Base-by-base conservation (phyloP, 768 basidiomycete species). In the Naganishia vaughanmartiniae region DNA sequence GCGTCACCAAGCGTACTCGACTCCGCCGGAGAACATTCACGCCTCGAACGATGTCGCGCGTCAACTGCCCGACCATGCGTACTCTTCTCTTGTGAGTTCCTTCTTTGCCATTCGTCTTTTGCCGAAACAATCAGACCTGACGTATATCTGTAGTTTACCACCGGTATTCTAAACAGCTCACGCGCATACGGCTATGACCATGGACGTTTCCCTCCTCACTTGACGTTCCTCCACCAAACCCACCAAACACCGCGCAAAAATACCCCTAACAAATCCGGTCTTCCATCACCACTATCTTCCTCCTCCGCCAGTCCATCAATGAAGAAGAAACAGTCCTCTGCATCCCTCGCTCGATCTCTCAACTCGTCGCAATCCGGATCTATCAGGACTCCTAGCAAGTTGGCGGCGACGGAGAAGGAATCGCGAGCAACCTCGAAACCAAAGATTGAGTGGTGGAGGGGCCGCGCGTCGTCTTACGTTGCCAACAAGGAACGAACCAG, bases 281-380 rank as follows among this genome's bases (percentile, higher is more conserved):
- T 30, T 3, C 42, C 60, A 14, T 45, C 60, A 15, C 39, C 60
- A 12, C 42, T 63, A n/a, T 63, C 42, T 11, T 17, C 42, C 4
- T 45, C 60, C 15, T 42, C 39, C 12, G 36, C 60, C 17, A 63
- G 60, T 30, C 60, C 60, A 1, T 63, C 60, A 4, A 63, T 63
- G 39, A 63, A 63, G 60, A 63, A 63, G 60, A 63, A 63, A 30
- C 60, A 63, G 42, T 63, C 60, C 19, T 63, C 60, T 1, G 30
- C 42, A 30, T 63, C 60, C n/a, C 26, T 63, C 0, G 36, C 60
- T 14, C 60, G 60, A 17, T 63, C 60, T 28, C 39, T 63, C n/a
- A 30, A 14, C 3, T 63, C 60, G 7, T 45, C 39, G 2, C 60
- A 63, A 30, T 63, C 60, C 60, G 60, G 60, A 28, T 63, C 60